Base-by-base conservation (phyloP, 305 asterid species). In the Plantago coronopus region DNA sequence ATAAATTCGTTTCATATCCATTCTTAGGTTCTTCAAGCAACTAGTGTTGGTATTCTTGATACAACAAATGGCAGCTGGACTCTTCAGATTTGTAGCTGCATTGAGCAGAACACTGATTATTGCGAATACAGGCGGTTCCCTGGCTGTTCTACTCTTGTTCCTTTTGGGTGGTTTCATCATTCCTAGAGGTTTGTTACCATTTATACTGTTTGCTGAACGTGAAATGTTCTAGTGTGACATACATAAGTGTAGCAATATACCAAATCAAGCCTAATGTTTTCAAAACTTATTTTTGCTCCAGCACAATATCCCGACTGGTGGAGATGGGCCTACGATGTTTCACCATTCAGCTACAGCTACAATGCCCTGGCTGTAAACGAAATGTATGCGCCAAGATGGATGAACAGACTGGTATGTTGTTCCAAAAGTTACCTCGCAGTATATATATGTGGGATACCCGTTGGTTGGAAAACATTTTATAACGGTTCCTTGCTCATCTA, bases 131-230 rank as follows among this genome's bases (percentile, higher is more conserved):
- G 78, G 80, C 5, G 95, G 96, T 19, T 60, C 84, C 61, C 83
- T 88, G 66, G 55, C 72, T 5, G 46, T 91, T 66, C 72, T 91
- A 54, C 7, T 86, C 75, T 74, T 82, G 48, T 81, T 82, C 42
- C 84, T 89, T 38, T 58, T 91, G 63, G 85, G 98, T 44, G 98
- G 98, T 27, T 72, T 86, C 61, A 68, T 88, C 75, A 75, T 91
- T 43, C 69, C 94, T 55, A 69, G 89, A 84, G 84, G 96, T 85
- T 82, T 29, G 59, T 46, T 17, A 3, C 31, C 65, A 57, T 11
- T 34, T 31, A 22, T 20, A 14, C 16, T 31, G 23, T 7, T 7
- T 25, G 16, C 11, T 12, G 13, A 23, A 13, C n/a, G 3, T 21
- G 12, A 7, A 21, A 9, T 38, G 18, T n/a, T 22, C 38, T 37